Evolutionary conservation across 331 rosid genomes (phyloP).

Genomic region (Pyracantha coccinea): DNA sequence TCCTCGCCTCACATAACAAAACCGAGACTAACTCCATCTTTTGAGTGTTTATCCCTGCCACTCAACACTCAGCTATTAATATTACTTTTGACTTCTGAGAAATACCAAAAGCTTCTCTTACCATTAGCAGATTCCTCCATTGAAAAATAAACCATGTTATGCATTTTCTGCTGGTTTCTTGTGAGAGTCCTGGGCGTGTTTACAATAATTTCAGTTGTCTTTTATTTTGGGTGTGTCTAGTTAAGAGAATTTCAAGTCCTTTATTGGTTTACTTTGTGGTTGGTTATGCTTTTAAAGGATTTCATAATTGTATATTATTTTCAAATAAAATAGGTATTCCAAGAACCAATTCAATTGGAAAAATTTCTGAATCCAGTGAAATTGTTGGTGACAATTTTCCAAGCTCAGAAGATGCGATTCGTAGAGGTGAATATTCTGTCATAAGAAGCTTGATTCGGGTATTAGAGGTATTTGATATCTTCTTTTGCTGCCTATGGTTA

Average conservation of each 20-base stretch:
- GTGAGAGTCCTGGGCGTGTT: neutral
- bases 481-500: slow-evolving; percentile 4
- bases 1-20: too few species aligned
- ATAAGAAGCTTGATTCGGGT: slow-evolving; percentile 82
- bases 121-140: neutral
- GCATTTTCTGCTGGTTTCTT: neutral
- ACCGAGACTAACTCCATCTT: too few species aligned
- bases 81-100: neutral
- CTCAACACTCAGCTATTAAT: neutral
- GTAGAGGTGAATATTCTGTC: slow-evolving; percentile 76
- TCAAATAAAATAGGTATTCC: slow-evolving; percentile 49
- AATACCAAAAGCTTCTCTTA: neutral
- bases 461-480: slow-evolving; percentile 52
- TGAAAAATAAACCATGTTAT: neutral
- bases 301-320: slow-evolving; percentile 1
- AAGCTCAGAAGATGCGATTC: slow-evolving; percentile 73
- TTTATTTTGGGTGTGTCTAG: neutral
- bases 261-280: neutral
- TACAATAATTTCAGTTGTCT: neutral
- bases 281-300: neutral
- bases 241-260: neutral
- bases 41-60: neutral
- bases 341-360: slow-evolving; percentile 65
- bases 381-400: slow-evolving; percentile 45
- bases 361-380: slow-evolving; percentile 38